These are phyloP conservation scores for Omphalotus guepiniiformis DNA, from an alignment of 768 basidiomycete species.

Conservation along the genomic window DNA sequence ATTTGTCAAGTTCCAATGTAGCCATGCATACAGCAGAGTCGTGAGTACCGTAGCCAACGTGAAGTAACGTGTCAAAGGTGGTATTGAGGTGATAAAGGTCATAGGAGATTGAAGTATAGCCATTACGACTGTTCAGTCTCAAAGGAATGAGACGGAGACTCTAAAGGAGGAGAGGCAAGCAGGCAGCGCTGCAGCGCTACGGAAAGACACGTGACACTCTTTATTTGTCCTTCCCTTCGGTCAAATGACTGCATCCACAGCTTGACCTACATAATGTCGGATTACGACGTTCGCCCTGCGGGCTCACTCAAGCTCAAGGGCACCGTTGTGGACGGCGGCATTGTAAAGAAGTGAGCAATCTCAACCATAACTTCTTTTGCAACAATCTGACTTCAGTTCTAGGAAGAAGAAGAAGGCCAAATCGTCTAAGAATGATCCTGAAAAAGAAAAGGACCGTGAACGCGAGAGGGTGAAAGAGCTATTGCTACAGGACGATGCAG, in stretches of 20 bases:
- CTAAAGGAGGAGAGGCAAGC: slow-evolving; percentile 11
- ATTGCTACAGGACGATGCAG: slow-evolving; percentile 42
- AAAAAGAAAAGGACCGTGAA: slow-evolving; percentile 31
- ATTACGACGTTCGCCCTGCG: slow-evolving; percentile 81
- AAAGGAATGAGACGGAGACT: neutral
- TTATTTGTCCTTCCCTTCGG: too few relatives aligned
- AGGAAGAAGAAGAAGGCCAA: slow-evolving; percentile 85
- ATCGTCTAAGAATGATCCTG: slow-evolving; percentile 47
- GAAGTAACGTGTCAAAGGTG: slow-evolving; percentile 74
- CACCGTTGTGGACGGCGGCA: slow-evolving; percentile 71
- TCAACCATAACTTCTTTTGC: slow-evolving; percentile 10
- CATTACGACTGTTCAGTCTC: slow-evolving; percentile 41
- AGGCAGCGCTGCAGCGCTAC: slow-evolving; percentile 10
- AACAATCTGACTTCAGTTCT: slow-evolving; percentile 11
- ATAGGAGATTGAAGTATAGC: slow-evolving; percentile 73
- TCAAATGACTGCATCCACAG: neutral
- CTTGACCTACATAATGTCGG: slow-evolving; percentile 52
- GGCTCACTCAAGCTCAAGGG: slow-evolving; percentile 90
- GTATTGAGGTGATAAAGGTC: slow-evolving; percentile 64
- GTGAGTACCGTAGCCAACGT: slow-evolving; percentile 55
- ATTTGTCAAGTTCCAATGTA: slow-evolving; percentile 49
- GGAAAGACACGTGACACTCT: too few relatives aligned
- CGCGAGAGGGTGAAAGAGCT: slow-evolving; percentile 49
- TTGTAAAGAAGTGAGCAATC: slow-evolving; percentile 76
- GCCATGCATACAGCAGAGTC: slow-evolving; percentile 61